These are phyloP conservation scores for Trebouxia gelatinosa DNA, from an alignment of 163 green algal species.

Conservation along the genomic window DNA sequence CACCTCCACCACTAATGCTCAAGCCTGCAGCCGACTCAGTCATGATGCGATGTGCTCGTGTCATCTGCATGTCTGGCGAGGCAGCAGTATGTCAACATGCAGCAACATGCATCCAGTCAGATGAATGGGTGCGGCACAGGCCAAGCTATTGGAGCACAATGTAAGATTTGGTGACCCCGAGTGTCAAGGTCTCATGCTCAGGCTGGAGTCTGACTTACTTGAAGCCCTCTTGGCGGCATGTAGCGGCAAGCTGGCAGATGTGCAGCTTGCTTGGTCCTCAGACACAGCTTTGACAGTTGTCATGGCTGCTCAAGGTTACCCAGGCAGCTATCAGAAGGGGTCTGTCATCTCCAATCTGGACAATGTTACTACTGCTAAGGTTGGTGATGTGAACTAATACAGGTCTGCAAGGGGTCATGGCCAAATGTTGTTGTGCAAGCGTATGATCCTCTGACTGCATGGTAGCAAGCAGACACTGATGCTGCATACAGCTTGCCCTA, in stretches of 20 bases:
- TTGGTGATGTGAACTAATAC: constrained; percentile 35
- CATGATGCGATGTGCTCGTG: too few species aligned
- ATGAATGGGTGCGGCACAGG: too few species aligned
- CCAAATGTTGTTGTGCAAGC: neutral
- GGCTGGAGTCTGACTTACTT: constrained; percentile 83
- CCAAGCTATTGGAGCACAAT: constrained; percentile 98
- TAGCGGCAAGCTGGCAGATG: constrained; percentile 40
- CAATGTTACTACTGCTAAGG: constrained; percentile 66
- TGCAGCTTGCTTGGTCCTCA: constrained; percentile 72
- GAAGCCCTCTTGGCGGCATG: constrained; percentile 65
- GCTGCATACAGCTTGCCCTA: neutral
- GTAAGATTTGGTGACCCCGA: constrained; percentile 98
- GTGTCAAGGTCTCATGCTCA: constrained; percentile 95
- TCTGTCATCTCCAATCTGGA: constrained; percentile 77
- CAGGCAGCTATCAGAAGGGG: constrained; percentile 87
- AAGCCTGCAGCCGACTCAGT: too few species aligned
- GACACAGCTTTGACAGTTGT: constrained; percentile 88
- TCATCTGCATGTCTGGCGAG: too few species aligned
- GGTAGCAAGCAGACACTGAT: neutral
- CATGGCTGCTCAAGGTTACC: constrained; percentile 94
- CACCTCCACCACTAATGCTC: too few species aligned
- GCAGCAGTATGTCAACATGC: too few species aligned
- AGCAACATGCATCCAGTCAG: too few species aligned
- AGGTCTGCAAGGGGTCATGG: neutral
- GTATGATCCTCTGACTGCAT: neutral